phyloP scores from a whole-genome alignment of 257 asterid genomes.

The Solanum chilense region DNA sequence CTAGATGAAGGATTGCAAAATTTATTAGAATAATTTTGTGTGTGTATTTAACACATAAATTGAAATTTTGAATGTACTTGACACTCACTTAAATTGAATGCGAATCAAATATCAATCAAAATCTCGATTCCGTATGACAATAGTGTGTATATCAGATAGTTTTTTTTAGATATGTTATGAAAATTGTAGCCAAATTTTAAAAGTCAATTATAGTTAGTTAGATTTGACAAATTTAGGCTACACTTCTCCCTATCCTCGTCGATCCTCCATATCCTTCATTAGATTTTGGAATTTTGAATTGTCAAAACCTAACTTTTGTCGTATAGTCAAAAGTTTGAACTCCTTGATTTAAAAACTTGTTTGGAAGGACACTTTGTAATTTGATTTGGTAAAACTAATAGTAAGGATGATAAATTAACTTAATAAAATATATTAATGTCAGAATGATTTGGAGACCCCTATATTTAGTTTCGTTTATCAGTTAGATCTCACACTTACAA shows the following conservation, averaged over 20 bases:
- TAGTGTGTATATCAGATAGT: too few species aligned
- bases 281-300: too few species aligned
- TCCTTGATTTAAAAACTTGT: not conserved
- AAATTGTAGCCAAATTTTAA: not conserved
- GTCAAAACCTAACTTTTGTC: not conserved
- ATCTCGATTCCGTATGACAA: too few species aligned
- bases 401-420: too few species aligned
- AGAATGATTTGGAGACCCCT: not conserved
- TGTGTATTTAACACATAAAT: too few species aligned
- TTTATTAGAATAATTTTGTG: too few species aligned
- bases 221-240: not conserved
- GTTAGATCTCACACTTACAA: not conserved
- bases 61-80: too few species aligned
- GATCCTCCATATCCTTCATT: not conserved
- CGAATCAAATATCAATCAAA: too few species aligned
- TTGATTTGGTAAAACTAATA: not conserved
- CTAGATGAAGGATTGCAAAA: too few species aligned
- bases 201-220: not conserved
- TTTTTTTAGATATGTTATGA: not conserved
- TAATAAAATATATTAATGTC: too few species aligned
- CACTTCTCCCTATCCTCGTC: not conserved
- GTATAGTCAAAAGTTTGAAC: not conserved
- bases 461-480: too few species aligned
- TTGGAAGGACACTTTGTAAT: not conserved
- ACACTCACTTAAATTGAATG: too few species aligned